Percentiles rank a stretch among this genome's conserved stretches.
Evolutionary conservation across 1,284 basidiomycete species (phyloP).

Genomic region (Puccinia horiana): DNA sequence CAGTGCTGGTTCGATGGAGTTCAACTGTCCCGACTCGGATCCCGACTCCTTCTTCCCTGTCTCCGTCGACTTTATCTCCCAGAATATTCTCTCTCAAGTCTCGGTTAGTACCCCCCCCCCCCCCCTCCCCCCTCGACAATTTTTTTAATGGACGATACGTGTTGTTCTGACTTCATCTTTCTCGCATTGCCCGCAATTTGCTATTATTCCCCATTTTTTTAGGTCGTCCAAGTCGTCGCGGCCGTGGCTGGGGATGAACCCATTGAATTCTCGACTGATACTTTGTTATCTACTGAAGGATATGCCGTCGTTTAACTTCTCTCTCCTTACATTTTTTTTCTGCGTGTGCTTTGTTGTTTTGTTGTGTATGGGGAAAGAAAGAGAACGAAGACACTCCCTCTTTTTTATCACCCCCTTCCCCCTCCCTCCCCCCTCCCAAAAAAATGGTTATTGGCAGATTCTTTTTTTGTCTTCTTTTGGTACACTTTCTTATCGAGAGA

Average conservation of each 20-base stretch:
- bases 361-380: too few relatives aligned
- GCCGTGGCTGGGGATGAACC: conserved; percentile 67
- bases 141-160: too few relatives aligned
- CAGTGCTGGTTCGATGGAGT: conserved; percentile 79
- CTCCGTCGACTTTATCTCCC: conserved; percentile 74
- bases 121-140: neutral
- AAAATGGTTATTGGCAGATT: too few relatives aligned
- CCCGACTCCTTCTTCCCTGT: conserved; percentile 89
- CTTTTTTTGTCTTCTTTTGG: too few relatives aligned
- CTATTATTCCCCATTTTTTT: conserved; percentile 27
- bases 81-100: conserved; percentile 75
- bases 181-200: too few relatives aligned
- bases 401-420: too few relatives aligned
- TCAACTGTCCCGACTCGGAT: conserved; percentile 81
- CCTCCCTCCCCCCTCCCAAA: too few relatives aligned
- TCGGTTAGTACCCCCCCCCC: conserved; percentile 60
- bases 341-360: neutral
- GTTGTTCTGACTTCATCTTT: too few relatives aligned
- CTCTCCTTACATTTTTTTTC: neutral
- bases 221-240: conserved; percentile 59
- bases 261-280: conserved; percentile 75
- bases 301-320: conserved; percentile 53
- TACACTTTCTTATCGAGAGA: too few relatives aligned
- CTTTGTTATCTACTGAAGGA: conserved; percentile 59
- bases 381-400: too few relatives aligned